Base-by-base conservation (phyloP, 176 grass and related monocot species). In the Oryza glumipatula region DNA sequence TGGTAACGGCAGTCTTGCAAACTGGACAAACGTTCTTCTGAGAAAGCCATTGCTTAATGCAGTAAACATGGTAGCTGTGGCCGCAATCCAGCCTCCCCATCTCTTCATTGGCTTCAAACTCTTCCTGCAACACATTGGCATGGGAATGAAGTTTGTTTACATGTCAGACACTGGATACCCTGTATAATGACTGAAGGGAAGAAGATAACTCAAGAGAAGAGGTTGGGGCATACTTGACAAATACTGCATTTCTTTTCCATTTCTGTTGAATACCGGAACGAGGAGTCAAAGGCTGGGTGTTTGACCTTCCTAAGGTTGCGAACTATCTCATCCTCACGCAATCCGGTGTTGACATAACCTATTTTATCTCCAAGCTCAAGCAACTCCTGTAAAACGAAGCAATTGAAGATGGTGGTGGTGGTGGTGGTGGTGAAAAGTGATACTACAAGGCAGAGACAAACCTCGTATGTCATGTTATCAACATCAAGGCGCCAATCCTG, bases 11-110 rank as follows among this genome's bases (percentile, higher is more conserved):
- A 38, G 94, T 88, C 82, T 99, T 99, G 90, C 97, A 99, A 83
- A 99, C 86, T 73, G 97, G 97, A 84, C 97, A 96, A 67, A 89
- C 88, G 48, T 99, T 99, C 84, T 99, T 99, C 86, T 87, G 94
- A 76, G 84, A 83, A 76, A 99, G 97, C 97, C 97, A 99, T 63
- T 96, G 92, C 63, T 99, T 99, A 80, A 99, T 99, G 86, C 97
- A 99, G 65, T 91, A 91, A 33, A 94, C 86, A 78, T 99, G 97
- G 58, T 92, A 99, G 84, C 89, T 87, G 81, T 99, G 97, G 48
- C 90, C 94, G 46, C 97, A 99, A 19, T 89, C 90, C 33, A 99
- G 83, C 63, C 85, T 99, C 51, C 97, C 97, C 82, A 80, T 94
- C 73, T 99, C 97, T 67, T 92, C 97, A 15, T 89, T 94, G 33